These are phyloP conservation scores for Borovskyia barvae DNA, from an alignment of 208 protist genomes.

Conservation along the genomic window DNA sequence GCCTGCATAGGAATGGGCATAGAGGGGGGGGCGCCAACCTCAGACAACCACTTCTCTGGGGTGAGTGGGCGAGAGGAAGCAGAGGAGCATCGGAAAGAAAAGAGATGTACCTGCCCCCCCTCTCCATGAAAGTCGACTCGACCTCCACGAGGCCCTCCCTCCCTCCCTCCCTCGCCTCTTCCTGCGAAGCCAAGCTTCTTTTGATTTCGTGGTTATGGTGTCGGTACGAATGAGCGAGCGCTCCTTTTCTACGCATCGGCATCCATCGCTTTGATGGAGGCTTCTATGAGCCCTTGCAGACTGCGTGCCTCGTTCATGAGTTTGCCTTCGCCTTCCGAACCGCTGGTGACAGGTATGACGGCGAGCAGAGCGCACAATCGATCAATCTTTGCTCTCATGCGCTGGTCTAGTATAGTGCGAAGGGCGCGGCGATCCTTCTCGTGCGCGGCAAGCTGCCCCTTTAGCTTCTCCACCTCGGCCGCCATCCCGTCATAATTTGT, in stretches of 20 bases:
- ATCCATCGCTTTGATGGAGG: slow-evolving; percentile 75
- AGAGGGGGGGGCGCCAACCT: too few relatives aligned
- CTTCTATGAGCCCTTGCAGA: slow-evolving; percentile 69
- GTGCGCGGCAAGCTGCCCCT: slow-evolving; percentile 30
- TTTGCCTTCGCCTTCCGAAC: slow-evolving; percentile 2
- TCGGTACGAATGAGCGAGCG: too few relatives aligned
- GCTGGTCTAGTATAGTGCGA: slow-evolving; percentile 86
- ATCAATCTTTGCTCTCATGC: slow-evolving; percentile 79
- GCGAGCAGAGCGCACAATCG: slow-evolving; percentile 48
- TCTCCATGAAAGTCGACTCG: too few relatives aligned
- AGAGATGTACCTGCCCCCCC: too few relatives aligned
- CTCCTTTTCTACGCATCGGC: slow-evolving; percentile 26
- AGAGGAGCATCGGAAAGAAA: too few relatives aligned
- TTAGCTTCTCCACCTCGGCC: slow-evolving; percentile 6
- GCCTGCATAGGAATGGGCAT: too few relatives aligned
- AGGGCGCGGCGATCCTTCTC: slow-evolving; percentile 80
- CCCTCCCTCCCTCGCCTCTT: too few relatives aligned
- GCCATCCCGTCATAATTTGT: not conserved
- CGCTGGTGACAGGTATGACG: not conserved
- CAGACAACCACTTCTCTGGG: too few relatives aligned
- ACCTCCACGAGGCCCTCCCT: too few relatives aligned
- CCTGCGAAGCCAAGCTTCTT: too few relatives aligned
- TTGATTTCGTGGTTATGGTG: too few relatives aligned
- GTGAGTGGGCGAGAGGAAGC: too few relatives aligned
- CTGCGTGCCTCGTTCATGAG: slow-evolving; percentile 39